Base-by-base conservation (phyloP, 805 yeast species). In the Sungouiozyma intestinalis region DNA sequence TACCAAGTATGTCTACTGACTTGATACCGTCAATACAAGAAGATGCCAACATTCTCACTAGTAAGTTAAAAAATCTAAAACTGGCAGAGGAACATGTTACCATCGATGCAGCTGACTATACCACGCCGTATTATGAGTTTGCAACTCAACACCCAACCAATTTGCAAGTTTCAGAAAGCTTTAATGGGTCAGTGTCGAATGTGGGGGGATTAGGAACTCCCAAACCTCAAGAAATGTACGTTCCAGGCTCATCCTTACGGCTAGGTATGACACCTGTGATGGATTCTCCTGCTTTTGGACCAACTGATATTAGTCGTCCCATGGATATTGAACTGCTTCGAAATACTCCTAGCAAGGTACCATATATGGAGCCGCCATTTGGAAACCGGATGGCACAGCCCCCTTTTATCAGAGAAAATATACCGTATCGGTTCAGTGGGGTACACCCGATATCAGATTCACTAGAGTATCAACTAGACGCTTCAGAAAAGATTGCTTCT, bases 401-500 rank as follows among this genome's bases (percentile, higher is more conserved):
- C 11, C 16, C 39, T 3, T 49, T 47, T 21, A 50, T 46, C 33
- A 46, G 49, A 44, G 53, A 53, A 13, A 45, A 37, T 43, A 46
- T 52, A 14, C 48, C 48, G 18, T 44, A 40, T 27, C 47, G 42
- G 20, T n/a, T 24, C 9, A 48, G 38, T 4, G 38, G 39, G 43
- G 38, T 44, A 7, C 52, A 50, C 35, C 58, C 61, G 36, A 51
- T 60, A 13, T 49, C 61, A 13, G 60, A 57, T 38, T 50, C 59
- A 7, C 44, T 60, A 37, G 60, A 58, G 35, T 43, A 49, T 24
- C 63, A 60, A 32, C 50, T 50, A 32, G 47, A 47, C 13, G 45
- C 57, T 13, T 54, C 63, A 3, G 54, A 56, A 3, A 55, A 60
- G 41, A 50, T 58, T 5, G 60, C 59, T 1, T 44, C 57, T 16